Conservation (phyloP, 768 basidiomycete genomes). For the Lactarius psammicola region DNA sequence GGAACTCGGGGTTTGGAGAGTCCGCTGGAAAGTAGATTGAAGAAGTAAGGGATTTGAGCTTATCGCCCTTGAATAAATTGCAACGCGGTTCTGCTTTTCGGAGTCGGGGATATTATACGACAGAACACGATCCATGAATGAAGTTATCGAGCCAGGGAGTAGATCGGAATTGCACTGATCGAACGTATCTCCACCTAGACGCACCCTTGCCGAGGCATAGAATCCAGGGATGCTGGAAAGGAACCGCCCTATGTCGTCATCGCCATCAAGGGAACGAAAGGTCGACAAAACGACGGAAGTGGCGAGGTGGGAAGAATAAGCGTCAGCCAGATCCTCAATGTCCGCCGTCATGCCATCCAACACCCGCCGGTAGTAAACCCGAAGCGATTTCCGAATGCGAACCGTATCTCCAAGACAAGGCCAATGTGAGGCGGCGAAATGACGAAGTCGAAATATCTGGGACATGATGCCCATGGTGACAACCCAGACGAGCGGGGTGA, state of each 20-base stretch:
- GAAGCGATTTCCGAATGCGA: too few relatives aligned
- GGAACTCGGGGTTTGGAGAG: not conserved
- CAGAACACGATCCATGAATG: too few relatives aligned
- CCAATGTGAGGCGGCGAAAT: not conserved
- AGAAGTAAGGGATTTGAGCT: not conserved
- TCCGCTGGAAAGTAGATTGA: not conserved
- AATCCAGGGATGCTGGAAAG: slow-evolving; percentile 4
- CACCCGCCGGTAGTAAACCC: not conserved
- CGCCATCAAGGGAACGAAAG: not conserved
- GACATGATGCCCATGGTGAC: too few relatives aligned
- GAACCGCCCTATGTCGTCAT: slow-evolving; percentile 10
- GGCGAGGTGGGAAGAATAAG: not conserved
- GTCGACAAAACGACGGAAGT: not conserved
- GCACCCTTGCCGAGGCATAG: slow-evolving; percentile 8
- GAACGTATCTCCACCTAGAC: not conserved
- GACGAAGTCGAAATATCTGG: too few relatives aligned
- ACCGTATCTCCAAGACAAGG: too few relatives aligned
- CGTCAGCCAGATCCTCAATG: slow-evolving; percentile 3
- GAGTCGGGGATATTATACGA: too few relatives aligned
- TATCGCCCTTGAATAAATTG: not conserved
- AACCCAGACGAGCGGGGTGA: too few relatives aligned
- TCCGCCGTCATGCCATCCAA: not conserved
- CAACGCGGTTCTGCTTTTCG: not conserved
- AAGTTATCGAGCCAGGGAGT: not conserved
- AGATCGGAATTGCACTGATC: not conserved